A percentile compares a stretch with the other conserved stretches of the same genome.
Evolutionary conservation across 345 rosid genomes (phyloP).

Genomic region (Microcos paniculata): DNA sequence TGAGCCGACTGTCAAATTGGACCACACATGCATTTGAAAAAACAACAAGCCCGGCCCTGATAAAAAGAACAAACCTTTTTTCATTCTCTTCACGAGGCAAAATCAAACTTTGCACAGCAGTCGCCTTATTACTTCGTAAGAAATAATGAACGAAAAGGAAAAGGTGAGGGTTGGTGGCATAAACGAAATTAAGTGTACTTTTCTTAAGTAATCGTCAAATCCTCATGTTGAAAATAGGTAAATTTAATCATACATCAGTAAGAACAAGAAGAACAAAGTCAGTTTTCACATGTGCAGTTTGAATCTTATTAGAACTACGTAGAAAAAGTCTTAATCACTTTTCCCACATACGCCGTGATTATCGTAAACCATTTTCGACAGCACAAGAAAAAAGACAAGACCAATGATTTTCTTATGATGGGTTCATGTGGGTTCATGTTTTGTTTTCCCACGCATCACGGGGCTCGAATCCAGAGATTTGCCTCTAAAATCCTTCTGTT

Average conservation of each 20-base stretch:
- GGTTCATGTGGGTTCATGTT: not conserved
- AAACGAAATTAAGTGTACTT: not conserved
- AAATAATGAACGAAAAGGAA: not conserved
- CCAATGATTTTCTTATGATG: slow-evolving; percentile 8
- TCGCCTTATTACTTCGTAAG: not conserved
- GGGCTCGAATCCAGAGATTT: not conserved
- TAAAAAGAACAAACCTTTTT: too few relatives aligned
- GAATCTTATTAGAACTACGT: not conserved
- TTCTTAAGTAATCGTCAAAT: not conserved
- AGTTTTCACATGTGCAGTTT: slow-evolving; percentile 20
- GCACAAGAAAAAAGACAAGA: not conserved
- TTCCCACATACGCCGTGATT: slow-evolving; percentile 31
- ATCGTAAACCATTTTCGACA: slow-evolving; percentile 6
- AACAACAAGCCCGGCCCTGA: too few relatives aligned
- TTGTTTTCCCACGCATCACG: slow-evolving; percentile 27
- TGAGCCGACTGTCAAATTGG: slow-evolving; percentile 35
- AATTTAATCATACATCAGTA: not conserved
- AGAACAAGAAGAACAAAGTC: not conserved
- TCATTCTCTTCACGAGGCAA: not conserved
- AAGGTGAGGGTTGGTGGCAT: slow-evolving; percentile 3
- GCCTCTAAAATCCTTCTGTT: not conserved
- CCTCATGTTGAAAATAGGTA: not conserved
- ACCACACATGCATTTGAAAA: too few relatives aligned
- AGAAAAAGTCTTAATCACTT: not conserved
- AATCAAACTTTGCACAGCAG: not conserved